Evolutionary conservation across 257 asterid species (phyloP), one percentile per base, ranked within the genome.

Genomic region (Nicotiana undulata): DNA sequence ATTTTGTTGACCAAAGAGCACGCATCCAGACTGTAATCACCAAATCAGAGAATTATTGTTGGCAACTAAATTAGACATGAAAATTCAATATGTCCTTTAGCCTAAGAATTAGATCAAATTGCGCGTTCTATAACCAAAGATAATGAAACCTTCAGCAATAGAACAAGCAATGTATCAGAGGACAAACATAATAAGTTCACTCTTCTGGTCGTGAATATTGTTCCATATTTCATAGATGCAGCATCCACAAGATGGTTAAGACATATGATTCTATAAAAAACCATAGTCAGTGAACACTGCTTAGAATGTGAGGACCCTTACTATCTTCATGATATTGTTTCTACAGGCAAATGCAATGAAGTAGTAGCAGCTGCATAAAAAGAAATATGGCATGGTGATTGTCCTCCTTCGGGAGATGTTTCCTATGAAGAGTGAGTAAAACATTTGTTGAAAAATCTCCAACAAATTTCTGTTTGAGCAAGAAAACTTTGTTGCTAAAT

Each of bases 1-100:
- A 5, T 56, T 46, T 64, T 63, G 51, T 76, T 59, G 58, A 84
- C 81, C 80, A 84, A 81, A 75, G 89, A 82, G 55, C n/a, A 82
- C 46, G 85, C 87, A 84, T 34, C 83, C 10, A 34, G 37, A 80
- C 80, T 67, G 72, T 77, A 68, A 55, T 55, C 70, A 80, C 51
- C 15, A 40, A 49, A 72, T 49, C 61, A 49, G 61, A 49, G 13
- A 72, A 46, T 24, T 18, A 49, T 22, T 72, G 22, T 72, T 24
- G 1, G 78, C 1, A 72, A 72, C 44, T 46, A 49, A 16, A 4
- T 24, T 49, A 49, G 61, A 2, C 44, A 72, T 24, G 61, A 24
- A 46, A 72, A 49, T 7, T 72, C n/a, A 28, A 24, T 22, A 49
- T 24, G 24, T 24, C 40, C 78, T 72, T 24, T 46, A 49, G 60